Evolutionary conservation across 768 basidiomycete genomes (phyloP).

Genomic region (Cyathus striatus): DNA sequence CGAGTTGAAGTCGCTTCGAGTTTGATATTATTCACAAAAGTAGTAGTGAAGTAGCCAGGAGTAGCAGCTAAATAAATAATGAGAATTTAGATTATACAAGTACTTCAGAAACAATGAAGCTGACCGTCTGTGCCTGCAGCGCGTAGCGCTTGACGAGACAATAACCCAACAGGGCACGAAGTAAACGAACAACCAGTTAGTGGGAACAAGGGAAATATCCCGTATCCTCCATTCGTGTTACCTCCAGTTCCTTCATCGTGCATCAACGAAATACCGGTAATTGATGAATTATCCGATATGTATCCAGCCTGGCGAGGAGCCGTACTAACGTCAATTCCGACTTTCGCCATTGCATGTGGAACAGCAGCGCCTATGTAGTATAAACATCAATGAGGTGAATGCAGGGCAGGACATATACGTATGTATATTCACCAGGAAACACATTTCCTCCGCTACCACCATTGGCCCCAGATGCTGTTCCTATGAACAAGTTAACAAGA

Average conservation of each 20-base stretch:
- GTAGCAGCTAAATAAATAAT: constrained; percentile 25
- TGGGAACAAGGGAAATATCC: constrained; percentile 48
- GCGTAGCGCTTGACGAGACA: constrained; percentile 33
- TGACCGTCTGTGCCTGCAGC: constrained; percentile 39
- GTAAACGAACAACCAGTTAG: constrained; percentile 33
- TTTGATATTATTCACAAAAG: constrained; percentile 39
- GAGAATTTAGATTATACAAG: background rate
- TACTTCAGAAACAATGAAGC: background rate
- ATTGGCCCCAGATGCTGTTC: constrained; percentile 39
- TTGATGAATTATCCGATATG: constrained; percentile 37
- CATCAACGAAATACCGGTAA: constrained; percentile 44
- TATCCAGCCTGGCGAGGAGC: constrained; percentile 48
- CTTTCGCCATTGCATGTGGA: constrained; percentile 51
- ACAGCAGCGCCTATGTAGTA: constrained; percentile 31
- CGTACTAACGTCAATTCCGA: constrained; percentile 46
- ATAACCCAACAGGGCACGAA: constrained; percentile 36
- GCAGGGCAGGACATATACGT: background rate
- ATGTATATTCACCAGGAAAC: constrained; percentile 32
- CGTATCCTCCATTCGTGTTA: constrained; percentile 45
- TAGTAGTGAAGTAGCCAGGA: constrained; percentile 46
- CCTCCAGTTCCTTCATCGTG: constrained; percentile 53
- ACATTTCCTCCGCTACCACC: constrained; percentile 43
- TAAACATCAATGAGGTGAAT: background rate
- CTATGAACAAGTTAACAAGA: constrained; percentile 48
- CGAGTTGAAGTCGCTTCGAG: constrained; percentile 58